phyloP scores from a whole-genome alignment of 169 alveolate species.

The Blepharisma undulans region DNA sequence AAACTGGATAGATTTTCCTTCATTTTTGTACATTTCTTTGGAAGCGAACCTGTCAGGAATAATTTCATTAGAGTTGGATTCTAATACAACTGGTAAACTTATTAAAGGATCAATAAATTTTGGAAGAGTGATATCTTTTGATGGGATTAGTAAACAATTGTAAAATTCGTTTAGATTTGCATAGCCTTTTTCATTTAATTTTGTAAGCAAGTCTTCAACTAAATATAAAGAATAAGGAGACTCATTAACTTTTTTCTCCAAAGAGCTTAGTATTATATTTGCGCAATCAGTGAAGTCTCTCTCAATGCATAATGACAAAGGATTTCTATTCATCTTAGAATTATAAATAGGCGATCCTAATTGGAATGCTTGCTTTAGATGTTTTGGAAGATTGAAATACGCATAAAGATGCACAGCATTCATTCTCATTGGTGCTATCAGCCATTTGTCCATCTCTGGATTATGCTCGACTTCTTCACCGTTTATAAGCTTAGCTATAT shows the following conservation, averaged over 20 bases:
- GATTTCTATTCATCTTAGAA: background rate
- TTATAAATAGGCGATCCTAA: background rate
- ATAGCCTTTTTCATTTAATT: background rate
- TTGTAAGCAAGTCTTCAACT: background rate
- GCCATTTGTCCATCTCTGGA: background rate
- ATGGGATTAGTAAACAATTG: too few species aligned
- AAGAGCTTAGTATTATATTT: background rate
- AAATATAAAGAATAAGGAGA: background rate
- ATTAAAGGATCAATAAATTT: background rate
- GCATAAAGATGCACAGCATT: constrained; percentile 27
- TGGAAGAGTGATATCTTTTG: background rate
- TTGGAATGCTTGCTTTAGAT: background rate
- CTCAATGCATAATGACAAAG: background rate
- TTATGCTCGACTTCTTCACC: constrained; percentile 14
- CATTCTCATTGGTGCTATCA: background rate
- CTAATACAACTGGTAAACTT: background rate
- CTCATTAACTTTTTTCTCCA: background rate
- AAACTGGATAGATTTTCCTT: background rate
- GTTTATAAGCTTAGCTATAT: background rate
- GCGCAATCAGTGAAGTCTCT: background rate
- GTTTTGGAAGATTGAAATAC: background rate
- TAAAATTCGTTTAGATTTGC: background rate
- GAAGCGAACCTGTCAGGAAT: background rate
- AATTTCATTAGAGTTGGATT: background rate
- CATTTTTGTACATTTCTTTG: background rate